A percentile compares a stretch with the other conserved stretches of the same genome.
These are phyloP conservation scores for Takashimella koratensis DNA, from an alignment of 1,284 basidiomycete species.

Conservation along the genomic window DNA sequence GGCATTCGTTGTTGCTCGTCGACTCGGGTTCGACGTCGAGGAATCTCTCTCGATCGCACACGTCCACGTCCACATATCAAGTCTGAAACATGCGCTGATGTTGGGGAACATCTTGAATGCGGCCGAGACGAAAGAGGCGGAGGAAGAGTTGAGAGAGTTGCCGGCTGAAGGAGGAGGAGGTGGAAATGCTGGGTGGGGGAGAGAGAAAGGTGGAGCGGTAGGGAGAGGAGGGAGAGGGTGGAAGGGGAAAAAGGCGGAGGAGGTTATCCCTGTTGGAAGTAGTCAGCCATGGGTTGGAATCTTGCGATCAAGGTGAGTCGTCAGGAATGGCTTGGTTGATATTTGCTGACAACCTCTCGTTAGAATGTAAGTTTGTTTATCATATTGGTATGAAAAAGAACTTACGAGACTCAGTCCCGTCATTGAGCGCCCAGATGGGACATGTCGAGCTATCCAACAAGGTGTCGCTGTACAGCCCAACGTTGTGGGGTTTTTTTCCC, in stretches of 20 bases:
- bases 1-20: slow-evolving; percentile 79
- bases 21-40: slow-evolving; percentile 75
- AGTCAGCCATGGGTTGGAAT: slow-evolving; percentile 89
- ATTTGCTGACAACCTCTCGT: not conserved
- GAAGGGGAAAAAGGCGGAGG: slow-evolving; percentile 41
- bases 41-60: slow-evolving; percentile 64
- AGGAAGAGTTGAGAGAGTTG: slow-evolving; percentile 43
- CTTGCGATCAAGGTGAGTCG: slow-evolving; percentile 72
- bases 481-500: slow-evolving; percentile 37
- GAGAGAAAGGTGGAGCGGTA: not conserved
- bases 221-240: slow-evolving; percentile 3
- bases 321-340: not conserved
- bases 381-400: too few species aligned
- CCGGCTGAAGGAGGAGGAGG: slow-evolving; percentile 21
- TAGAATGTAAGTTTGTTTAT: slow-evolving; percentile 11
- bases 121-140: slow-evolving; percentile 51
- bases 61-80: slow-evolving; percentile 89
- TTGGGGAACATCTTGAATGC: slow-evolving; percentile 60
- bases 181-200: slow-evolving; percentile 6
- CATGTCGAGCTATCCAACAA: slow-evolving; percentile 77
- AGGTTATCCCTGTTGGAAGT: slow-evolving; percentile 60
- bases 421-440: slow-evolving; percentile 62
- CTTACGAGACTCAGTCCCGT: slow-evolving; percentile 81
- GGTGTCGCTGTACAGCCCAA: slow-evolving; percentile 69
- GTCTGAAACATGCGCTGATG: slow-evolving; percentile 73